Percentiles rank a stretch among this genome's conserved stretches.
These are phyloP conservation scores for Tilletia indica DNA, from an alignment of 1,284 basidiomycete species.

Conservation along the genomic window DNA sequence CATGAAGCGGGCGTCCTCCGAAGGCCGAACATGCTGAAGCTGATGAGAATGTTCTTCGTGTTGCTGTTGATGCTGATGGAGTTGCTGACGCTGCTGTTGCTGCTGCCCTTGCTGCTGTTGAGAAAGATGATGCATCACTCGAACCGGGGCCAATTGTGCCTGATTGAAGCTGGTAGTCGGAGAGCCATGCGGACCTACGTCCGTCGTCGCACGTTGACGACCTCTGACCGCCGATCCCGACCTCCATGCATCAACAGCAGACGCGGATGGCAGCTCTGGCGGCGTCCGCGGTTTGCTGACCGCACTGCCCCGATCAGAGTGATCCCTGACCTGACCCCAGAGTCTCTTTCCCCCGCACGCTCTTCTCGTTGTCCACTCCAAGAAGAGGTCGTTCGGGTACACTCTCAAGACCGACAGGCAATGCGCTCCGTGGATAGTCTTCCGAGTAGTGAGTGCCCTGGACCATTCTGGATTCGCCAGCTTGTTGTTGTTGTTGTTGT, in stretches of 20 bases:
- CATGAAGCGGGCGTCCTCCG: background rate
- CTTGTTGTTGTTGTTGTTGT: background rate
- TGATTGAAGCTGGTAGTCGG: background rate
- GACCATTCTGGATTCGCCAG: background rate
- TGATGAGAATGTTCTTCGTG: background rate
- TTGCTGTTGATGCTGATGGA: background rate
- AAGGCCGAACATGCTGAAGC: background rate
- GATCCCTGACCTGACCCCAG: background rate
- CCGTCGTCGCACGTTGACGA: slow-evolving; percentile 9
- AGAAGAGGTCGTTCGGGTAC: background rate
- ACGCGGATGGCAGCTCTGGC: slow-evolving; percentile 1
- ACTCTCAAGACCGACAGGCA: background rate
- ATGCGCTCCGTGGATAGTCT: background rate
- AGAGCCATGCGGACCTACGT: background rate
- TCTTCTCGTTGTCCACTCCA: background rate
- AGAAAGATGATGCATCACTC: background rate
- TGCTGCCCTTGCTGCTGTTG: background rate
- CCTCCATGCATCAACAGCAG: slow-evolving; percentile 10
- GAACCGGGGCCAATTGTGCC: background rate
- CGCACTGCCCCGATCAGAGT: background rate
- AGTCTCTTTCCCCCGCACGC: background rate
- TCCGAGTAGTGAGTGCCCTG: background rate
- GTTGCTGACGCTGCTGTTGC: slow-evolving; percentile 5
- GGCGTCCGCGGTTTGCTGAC: slow-evolving; percentile 1
- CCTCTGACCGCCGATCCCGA: background rate